Conservation (phyloP, 495 filamentous ascomycete species). For the Pyrenula massariospora region DNA sequence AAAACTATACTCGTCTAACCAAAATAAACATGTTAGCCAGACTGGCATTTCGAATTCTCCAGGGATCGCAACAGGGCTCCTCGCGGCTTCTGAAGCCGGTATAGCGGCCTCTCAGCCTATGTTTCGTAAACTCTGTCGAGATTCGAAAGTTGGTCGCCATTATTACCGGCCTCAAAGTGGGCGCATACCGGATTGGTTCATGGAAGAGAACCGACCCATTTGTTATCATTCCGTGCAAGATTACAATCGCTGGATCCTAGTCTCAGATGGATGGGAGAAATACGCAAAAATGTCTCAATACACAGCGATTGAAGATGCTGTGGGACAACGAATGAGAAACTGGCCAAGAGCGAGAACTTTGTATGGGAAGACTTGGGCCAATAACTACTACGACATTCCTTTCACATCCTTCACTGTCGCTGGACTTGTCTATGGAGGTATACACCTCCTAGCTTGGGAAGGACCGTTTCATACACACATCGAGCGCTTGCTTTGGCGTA, state of each 20-base stretch:
- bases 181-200: too few relatives aligned
- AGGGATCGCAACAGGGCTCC: too few relatives aligned
- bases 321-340: too few relatives aligned
- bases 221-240: not conserved
- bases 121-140: too few relatives aligned
- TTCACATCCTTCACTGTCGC: not conserved
- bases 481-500: constrained; percentile 8
- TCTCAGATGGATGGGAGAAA: not conserved
- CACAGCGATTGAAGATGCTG: too few relatives aligned
- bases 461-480: constrained; percentile 3
- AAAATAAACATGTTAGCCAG: not conserved
- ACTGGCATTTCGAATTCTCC: not conserved
- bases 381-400: not conserved
- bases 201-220: too few relatives aligned
- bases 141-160: too few relatives aligned
- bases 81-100: too few relatives aligned
- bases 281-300: too few relatives aligned
- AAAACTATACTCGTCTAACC: constrained; percentile 2
- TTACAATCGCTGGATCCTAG: not conserved
- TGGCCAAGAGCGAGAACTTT: too few relatives aligned
- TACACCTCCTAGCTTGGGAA: constrained; percentile 10
- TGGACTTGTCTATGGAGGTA: constrained; percentile 4
- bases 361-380: not conserved
- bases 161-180: too few relatives aligned
- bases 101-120: too few relatives aligned